Evolutionary conservation across 2,329 filamentous ascomycete genomes (phyloP), one percentile per base, ranked within the genome.

Genomic region (Beauveria brongniartii): DNA sequence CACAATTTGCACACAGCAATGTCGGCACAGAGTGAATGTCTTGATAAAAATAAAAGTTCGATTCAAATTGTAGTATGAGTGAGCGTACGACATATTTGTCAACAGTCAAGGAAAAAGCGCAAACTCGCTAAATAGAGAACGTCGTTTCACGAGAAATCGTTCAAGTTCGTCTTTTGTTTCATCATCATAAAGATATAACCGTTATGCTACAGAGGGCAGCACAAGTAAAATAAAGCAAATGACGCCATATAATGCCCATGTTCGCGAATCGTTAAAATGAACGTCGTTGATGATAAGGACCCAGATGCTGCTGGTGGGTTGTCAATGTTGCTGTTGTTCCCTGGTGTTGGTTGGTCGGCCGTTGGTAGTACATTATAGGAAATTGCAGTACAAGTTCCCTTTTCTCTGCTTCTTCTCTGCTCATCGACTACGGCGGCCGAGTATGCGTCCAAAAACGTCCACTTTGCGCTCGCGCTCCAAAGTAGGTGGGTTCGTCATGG

Each of bases 361-460:
- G 26, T n/a, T 52, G 34, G 46, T 41, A 8, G 16, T 59, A 59
- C 46, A 59, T 34, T 20, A 8, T n/a, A 47, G 28, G 18, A 55
- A 20, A 8, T 24, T 34, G 2, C 26, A 56, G 18, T 18, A 56
- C 26, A 28, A 48, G 8, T 20, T 37, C 47, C 24, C 18, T n/a
- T 5, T 20, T 41, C 22, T 51, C 30, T 28, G 26, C 20, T 37
- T 44, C 18, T 16, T 3, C 2, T n/a, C 34, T 61, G 44, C 54
- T 66, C 65, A 68, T 61, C 64, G 65, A 55, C 68, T 72, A 34
- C 70, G 68, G 20, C 73, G 68, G 20, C 74, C 73, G 18, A 76
- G 66, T 64, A 78, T 72, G 22, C 74, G 70, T 24, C 72, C 72
- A 54, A 77, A 69, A 5, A 76, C 70, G 55, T 75, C 74, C 30